phyloP scores from a whole-genome alignment of 176 grass and related monocot species.

The Eleusine coracana region DNA sequence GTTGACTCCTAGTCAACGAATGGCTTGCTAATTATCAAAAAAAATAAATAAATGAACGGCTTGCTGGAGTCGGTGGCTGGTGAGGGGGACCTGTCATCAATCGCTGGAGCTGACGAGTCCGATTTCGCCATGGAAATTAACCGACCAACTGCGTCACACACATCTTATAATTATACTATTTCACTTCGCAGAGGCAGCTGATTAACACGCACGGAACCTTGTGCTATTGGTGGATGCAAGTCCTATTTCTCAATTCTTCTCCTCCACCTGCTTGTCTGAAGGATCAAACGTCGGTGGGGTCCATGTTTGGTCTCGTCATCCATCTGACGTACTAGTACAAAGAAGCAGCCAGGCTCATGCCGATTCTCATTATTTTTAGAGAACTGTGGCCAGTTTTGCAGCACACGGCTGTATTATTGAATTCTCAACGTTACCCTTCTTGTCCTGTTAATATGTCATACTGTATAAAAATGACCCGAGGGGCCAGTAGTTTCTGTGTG shows the following conservation, averaged over 20 bases:
- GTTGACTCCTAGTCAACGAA: background rate
- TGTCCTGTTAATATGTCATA: no score
- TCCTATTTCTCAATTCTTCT: background rate
- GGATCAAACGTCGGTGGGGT: background rate
- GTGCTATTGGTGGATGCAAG: background rate
- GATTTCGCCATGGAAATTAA: background rate
- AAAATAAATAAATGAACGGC: background rate
- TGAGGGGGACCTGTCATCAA: background rate
- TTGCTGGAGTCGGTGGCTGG: background rate
- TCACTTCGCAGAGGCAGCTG: background rate
- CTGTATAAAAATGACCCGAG: no score
- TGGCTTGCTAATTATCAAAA: no score
- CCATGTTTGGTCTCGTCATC: background rate
- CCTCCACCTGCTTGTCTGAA: background rate
- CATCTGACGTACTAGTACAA: background rate
- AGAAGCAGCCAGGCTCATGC: no score
- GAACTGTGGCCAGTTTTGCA: no score
- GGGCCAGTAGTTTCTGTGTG: no score
- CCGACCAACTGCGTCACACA: background rate
- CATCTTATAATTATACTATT: background rate
- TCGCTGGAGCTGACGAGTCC: background rate
- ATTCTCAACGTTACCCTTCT: no score
- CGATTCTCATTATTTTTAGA: no score
- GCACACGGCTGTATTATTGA: no score
- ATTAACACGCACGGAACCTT: background rate